Conservation (phyloP, 2,329 filamentous ascomycete species). For the Macrophomina phaseolina region DNA sequence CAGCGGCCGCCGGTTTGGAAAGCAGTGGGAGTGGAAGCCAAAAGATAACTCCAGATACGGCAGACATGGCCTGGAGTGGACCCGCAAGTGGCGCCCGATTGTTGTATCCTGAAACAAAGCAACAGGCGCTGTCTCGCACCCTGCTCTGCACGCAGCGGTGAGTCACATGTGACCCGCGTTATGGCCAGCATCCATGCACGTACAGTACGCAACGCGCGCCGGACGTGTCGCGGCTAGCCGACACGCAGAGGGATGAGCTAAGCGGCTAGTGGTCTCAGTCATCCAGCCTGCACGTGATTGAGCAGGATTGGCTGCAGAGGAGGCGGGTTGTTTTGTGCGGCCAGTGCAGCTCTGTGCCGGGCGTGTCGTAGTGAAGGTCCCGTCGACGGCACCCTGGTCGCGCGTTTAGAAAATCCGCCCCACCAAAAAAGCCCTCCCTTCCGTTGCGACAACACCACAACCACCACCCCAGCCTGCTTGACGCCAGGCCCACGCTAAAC, state of each 20-base stretch:
- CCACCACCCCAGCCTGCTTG: constrained; percentile 9
- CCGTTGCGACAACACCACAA: constrained; percentile 14
- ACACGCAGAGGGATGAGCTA: neutral
- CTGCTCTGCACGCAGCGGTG: neutral
- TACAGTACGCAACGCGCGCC: constrained; percentile 5
- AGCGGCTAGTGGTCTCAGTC: neutral
- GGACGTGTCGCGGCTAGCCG: constrained; percentile 5
- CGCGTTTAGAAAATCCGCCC: constrained; percentile 2
- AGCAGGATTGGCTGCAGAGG: neutral
- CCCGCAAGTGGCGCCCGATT: constrained; percentile 2
- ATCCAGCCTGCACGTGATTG: neutral
- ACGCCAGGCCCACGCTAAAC: constrained; percentile 7
- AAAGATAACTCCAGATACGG: neutral
- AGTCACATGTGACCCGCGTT: constrained; percentile 8
- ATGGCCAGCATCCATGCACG: neutral
- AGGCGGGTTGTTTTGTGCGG: neutral
- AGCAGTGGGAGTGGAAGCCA: neutral
- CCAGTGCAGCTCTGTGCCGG: neutral
- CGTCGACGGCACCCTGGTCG: neutral
- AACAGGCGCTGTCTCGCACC: neutral
- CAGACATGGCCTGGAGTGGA: neutral
- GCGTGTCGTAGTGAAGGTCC: neutral
- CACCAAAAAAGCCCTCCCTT: constrained; percentile 14
- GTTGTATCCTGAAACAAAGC: constrained; percentile 11
- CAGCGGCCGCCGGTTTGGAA: neutral